Conservation (phyloP, 1,139 yeast species). For the Kazachstania sp. region DNA sequence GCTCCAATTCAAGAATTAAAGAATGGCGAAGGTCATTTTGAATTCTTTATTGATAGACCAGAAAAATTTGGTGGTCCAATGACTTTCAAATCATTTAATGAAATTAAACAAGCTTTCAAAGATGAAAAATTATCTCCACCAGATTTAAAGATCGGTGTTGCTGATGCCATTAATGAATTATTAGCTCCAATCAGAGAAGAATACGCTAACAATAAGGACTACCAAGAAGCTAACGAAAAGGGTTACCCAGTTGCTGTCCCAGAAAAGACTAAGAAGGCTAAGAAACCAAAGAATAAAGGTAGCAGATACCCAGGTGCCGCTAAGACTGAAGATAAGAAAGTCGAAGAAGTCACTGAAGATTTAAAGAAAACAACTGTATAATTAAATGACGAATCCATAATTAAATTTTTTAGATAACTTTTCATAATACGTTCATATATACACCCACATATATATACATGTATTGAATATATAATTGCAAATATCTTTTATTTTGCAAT, state of each 20-base stretch:
- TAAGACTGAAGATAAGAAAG: conserved; percentile 17
- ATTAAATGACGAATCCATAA: background rate
- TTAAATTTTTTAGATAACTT: background rate
- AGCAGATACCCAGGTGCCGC: conserved; percentile 52
- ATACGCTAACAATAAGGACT: conserved; percentile 53
- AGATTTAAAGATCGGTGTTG: conserved; percentile 86
- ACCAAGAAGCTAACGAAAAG: conserved; percentile 60
- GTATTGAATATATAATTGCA: no score
- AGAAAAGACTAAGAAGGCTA: conserved; percentile 56
- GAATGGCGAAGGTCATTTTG: conserved; percentile 45
- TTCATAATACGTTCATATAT: background rate
- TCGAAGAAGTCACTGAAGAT: conserved; percentile 30
- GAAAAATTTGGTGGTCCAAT: conserved; percentile 96
- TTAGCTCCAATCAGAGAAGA: conserved; percentile 79
- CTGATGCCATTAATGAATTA: conserved; percentile 70
- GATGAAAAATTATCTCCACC: conserved; percentile 77
- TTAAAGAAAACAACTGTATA: conserved; percentile 32
- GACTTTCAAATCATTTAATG: conserved; percentile 58
- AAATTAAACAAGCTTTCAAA: conserved; percentile 63
- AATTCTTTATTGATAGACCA: conserved; percentile 77
- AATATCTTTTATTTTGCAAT: background rate
- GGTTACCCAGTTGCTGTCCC: conserved; percentile 79
- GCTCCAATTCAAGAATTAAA: conserved; percentile 80
- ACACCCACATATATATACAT: no score
- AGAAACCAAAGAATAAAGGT: conserved; percentile 78